These are phyloP conservation scores for Pisolithus orientalis DNA, from an alignment of 768 basidiomycete genomes.

Conservation along the genomic window DNA sequence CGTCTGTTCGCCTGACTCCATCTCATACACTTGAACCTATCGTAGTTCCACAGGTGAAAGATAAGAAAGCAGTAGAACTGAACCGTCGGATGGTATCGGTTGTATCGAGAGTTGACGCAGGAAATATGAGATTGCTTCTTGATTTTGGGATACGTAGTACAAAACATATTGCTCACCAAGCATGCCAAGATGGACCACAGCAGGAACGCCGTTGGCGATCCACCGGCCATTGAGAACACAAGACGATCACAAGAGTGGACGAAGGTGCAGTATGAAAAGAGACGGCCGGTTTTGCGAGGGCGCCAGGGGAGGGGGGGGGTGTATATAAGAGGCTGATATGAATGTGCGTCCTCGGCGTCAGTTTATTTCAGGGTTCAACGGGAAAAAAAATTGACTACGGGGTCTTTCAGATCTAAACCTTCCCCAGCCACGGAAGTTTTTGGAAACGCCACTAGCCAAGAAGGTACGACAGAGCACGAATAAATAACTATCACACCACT, in stretches of 20 bases:
- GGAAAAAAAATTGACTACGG: too few relatives aligned
- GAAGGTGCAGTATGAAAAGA: neutral
- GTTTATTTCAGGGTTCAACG: too few relatives aligned
- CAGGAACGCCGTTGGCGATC: slow-evolving; percentile 68
- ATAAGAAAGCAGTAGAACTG: slow-evolving; percentile 66
- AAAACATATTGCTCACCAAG: slow-evolving; percentile 41
- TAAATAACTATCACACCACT: too few relatives aligned
- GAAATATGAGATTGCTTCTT: slow-evolving; percentile 1
- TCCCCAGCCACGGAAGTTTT: too few relatives aligned
- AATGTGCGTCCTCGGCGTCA: too few relatives aligned
- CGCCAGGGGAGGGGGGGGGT: too few relatives aligned
- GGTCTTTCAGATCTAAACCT: too few relatives aligned
- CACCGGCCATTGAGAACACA: slow-evolving; percentile 56
- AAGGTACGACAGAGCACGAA: too few relatives aligned
- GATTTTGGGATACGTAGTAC: neutral
- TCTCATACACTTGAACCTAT: slow-evolving; percentile 65
- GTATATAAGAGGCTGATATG: too few relatives aligned
- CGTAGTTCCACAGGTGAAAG: slow-evolving; percentile 76
- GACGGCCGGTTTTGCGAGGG: neutral
- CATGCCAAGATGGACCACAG: slow-evolving; percentile 70
- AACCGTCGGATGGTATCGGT: neutral
- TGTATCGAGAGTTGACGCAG: neutral
- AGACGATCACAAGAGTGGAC: neutral
- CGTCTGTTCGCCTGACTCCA: slow-evolving; percentile 67
- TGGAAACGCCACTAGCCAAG: too few relatives aligned